A percentile compares a stretch with the other conserved stretches of the same genome.
Conservation (phyloP, 148 eudicot species). For the Amaranthus palmeri region DNA sequence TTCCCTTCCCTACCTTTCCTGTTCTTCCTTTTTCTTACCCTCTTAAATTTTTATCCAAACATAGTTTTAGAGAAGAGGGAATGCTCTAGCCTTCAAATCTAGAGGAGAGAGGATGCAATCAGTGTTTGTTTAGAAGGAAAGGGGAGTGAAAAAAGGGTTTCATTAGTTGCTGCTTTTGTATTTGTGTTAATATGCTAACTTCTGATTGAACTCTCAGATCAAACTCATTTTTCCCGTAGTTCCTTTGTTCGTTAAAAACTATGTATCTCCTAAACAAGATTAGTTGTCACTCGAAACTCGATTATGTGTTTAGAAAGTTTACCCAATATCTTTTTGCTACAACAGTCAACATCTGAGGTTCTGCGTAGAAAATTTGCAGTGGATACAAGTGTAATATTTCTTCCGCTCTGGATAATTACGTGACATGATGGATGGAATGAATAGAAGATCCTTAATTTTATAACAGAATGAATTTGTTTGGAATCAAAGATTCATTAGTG, state of each 20-base stretch:
- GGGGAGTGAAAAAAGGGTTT: background rate
- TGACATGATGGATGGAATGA: background rate
- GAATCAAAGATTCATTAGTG: no score
- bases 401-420: background rate
- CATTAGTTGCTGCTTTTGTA: background rate
- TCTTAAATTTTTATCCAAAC: no score
- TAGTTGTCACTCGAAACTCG: background rate
- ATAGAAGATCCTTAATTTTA: background rate
- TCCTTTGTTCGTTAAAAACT: background rate
- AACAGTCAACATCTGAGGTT: background rate
- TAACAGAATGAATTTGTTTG: background rate
- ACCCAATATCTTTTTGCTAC: background rate
- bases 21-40: no score
- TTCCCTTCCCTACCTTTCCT: no score
- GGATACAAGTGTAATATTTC: background rate
- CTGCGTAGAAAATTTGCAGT: background rate
- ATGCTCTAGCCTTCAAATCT: background rate
- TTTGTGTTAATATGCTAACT: background rate
- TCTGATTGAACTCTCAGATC: background rate
- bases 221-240: background rate
- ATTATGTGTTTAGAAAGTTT: background rate
- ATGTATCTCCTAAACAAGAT: background rate
- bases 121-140: background rate
- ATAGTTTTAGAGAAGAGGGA: no score
- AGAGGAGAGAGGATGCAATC: background rate